phyloP scores from a whole-genome alignment of 768 basidiomycete genomes.

The Xerocomus spinulosus region DNA sequence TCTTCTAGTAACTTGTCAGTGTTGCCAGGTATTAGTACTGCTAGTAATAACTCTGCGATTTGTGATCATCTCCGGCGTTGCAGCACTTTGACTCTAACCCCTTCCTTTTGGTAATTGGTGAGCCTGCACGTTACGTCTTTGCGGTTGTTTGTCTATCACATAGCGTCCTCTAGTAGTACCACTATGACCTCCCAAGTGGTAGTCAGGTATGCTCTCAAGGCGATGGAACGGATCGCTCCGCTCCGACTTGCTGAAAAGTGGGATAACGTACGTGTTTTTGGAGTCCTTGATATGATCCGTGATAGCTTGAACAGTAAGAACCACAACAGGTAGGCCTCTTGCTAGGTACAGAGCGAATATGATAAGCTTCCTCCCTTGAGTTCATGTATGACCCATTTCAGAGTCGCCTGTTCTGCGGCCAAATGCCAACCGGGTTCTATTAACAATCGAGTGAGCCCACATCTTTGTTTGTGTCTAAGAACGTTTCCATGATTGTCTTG shows the following conservation, averaged over 20 bases:
- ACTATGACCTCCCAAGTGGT: constrained; percentile 19
- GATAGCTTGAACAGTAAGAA: not conserved
- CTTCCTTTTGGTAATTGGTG: too few relatives aligned
- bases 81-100: too few relatives aligned
- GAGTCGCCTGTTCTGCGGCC: constrained; percentile 52
- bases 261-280: constrained; percentile 75
- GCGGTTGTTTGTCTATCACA: too few relatives aligned
- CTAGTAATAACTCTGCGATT: not conserved
- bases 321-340: constrained; percentile 61
- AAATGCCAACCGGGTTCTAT: constrained; percentile 46
- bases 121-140: too few relatives aligned
- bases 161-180: too few relatives aligned
- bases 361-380: constrained; percentile 3
- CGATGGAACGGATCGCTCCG: constrained; percentile 85
- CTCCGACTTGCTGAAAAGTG: constrained; percentile 81
- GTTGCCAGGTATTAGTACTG: not conserved
- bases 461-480: constrained; percentile 1
- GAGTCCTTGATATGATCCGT: constrained; percentile 2
- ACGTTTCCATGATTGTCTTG: constrained; percentile 19
- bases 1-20: too few relatives aligned
- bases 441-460: constrained; percentile 64
- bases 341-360: constrained; percentile 46
- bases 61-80: too few relatives aligned
- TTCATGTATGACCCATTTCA: constrained; percentile 19
- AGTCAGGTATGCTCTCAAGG: constrained; percentile 49